Conservation (phyloP, 2,329 filamentous ascomycete species). For the Sphaerulina musiva region DNA sequence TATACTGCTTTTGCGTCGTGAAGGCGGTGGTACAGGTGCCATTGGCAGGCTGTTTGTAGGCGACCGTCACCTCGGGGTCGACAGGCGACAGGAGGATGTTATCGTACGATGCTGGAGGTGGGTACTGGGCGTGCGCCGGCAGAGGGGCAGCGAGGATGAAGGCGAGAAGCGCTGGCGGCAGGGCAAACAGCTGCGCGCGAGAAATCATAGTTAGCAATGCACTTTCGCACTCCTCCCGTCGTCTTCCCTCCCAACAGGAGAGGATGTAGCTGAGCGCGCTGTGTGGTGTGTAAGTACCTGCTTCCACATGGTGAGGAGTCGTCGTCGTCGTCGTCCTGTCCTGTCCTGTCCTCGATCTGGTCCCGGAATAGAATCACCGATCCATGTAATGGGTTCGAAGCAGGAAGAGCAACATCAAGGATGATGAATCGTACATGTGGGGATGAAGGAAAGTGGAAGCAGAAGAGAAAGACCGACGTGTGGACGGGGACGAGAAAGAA, state of each 20-base stretch:
- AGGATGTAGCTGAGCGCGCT: background rate
- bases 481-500: too few relatives aligned
- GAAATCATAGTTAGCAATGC: conserved; percentile 1
- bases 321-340: background rate
- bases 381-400: background rate
- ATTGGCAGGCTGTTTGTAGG: conserved; percentile 56
- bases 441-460: too few relatives aligned
- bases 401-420: too few relatives aligned
- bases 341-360: background rate
- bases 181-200: conserved; percentile 14
- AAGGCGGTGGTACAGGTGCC: conserved; percentile 62
- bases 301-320: background rate
- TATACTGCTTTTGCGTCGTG: conserved; percentile 59
- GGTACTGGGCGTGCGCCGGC: conserved; percentile 34
- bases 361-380: background rate
- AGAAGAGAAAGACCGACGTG: too few relatives aligned
- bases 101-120: conserved; percentile 35
- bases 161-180: conserved; percentile 27
- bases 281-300: background rate
- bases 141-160: conserved; percentile 20
- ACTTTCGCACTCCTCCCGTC: background rate
- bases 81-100: conserved; percentile 57
- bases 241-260: too few relatives aligned
- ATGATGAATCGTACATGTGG: too few relatives aligned
- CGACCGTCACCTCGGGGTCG: conserved; percentile 58